Base-by-base conservation (phyloP, 495 filamentous ascomycete genomes). In the Tetracladium marchalianum region DNA sequence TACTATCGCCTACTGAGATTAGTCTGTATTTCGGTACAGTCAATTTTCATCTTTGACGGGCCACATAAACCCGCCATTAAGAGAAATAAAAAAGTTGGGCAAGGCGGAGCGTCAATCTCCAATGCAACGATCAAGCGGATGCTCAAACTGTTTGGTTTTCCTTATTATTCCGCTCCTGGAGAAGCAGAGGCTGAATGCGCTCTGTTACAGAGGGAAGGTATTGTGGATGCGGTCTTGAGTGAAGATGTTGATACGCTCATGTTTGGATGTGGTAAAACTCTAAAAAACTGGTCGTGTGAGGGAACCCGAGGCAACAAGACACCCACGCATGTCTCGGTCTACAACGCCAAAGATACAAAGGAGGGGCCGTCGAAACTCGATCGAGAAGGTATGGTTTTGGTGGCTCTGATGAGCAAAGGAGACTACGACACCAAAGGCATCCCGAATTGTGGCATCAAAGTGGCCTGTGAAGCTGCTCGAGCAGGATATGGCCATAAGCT, bases 141-240 rank as follows among this genome's bases (percentile, higher is more conserved):
- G 4, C 78, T 98, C 7, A 79, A 82, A 41, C 67, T 87, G 5
- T 95, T 97, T 63, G 87, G 84, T 9, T 90, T 95, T 54, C 78
- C 82, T 1, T 76, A 77, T 38, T 87, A 96, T 61, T 78, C 82
- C 54, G 93, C 93, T 1, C 93, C 92, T 0, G 93, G 92, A 11
- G 93, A 99, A 57, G 93, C 93, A 1, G 93, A 99, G 57, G 93
- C 93, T 0, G 93, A 99, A 66, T 97, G 93, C 49, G 92, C 93
- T 0, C 62, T 89, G 1, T 62, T 99, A 15, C 90, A 99, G 60
- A 72, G 75, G 46, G 75, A 80, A 24, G 88, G 89, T 0, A 70
- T 95, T 36, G 93, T 97, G 2, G 93, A 99, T 64, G 92, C 85
- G 0, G 93, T 97, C 11, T 74, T 99, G 56, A 96, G 87, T 58